phyloP scores from a whole-genome alignment of 2,329 filamentous ascomycete genomes.

The Atkinsonella hypoxylon region DNA sequence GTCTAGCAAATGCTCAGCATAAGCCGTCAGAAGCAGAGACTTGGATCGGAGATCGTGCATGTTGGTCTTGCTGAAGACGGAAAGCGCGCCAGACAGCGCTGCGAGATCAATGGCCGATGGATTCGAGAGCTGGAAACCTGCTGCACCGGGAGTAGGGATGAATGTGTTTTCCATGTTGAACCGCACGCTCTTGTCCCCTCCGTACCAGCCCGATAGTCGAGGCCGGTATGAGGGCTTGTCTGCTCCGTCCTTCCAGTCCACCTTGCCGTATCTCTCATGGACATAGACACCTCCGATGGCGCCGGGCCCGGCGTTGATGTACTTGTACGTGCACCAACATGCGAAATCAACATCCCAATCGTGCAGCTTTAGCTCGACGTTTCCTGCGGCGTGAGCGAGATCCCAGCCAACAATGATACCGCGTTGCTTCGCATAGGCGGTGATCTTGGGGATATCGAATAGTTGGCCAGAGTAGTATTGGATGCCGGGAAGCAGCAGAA shows the following conservation, averaged over 20 bases:
- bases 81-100: slow-evolving; percentile 59
- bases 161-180: slow-evolving; percentile 81
- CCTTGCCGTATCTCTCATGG: slow-evolving; percentile 58
- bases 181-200: slow-evolving; percentile 60
- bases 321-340: slow-evolving; percentile 91
- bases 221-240: slow-evolving; percentile 38
- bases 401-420: slow-evolving; percentile 77
- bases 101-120: slow-evolving; percentile 67
- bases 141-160: slow-evolving; percentile 63
- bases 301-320: slow-evolving; percentile 77
- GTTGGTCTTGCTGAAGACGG: slow-evolving; percentile 59
- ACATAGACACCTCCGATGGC: slow-evolving; percentile 72
- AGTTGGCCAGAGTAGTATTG: slow-evolving; percentile 89
- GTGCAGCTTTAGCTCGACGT: slow-evolving; percentile 67
- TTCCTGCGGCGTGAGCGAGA: slow-evolving; percentile 75
- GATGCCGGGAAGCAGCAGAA: slow-evolving; percentile 74
- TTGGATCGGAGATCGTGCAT: slow-evolving; percentile 60
- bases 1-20: slow-evolving; percentile 57
- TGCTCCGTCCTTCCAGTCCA: slow-evolving; percentile 29
- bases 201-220: slow-evolving; percentile 78
- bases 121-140: slow-evolving; percentile 77
- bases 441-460: slow-evolving; percentile 74
- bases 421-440: slow-evolving; percentile 57
- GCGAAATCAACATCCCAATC: slow-evolving; percentile 90
- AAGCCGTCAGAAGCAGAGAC: slow-evolving; percentile 61